Evolutionary conservation across 768 basidiomycete genomes (phyloP).

Genomic region (Hypholoma fasciculare): DNA sequence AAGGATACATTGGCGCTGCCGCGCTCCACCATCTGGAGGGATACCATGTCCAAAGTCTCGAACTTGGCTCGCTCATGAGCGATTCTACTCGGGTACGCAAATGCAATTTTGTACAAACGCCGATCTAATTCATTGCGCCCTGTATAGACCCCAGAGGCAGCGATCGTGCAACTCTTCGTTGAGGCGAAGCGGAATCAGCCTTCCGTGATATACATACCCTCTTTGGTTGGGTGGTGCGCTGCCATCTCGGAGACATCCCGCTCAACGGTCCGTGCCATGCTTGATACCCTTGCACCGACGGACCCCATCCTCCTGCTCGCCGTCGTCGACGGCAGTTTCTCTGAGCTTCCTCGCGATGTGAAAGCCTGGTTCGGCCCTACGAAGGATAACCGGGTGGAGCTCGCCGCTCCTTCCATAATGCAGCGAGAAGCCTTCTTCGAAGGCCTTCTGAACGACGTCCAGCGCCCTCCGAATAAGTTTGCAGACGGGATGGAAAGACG

Average conservation of each 20-base stretch:
- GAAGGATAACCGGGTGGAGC: conserved; percentile 71
- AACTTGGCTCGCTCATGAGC: conserved; percentile 84
- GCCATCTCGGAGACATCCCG: conserved; percentile 84
- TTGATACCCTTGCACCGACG: conserved; percentile 87
- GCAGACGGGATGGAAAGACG: conserved; percentile 85
- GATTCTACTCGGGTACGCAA: conserved; percentile 83
- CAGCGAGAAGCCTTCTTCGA: conserved; percentile 79
- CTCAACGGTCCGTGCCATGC: conserved; percentile 84
- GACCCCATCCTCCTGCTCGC: conserved; percentile 94
- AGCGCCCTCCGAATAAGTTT: conserved; percentile 81
- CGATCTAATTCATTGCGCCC: neutral
- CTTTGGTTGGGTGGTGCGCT: conserved; percentile 81
- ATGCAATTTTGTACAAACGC: neutral
- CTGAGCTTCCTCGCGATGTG: conserved; percentile 77
- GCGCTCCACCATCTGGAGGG: conserved; percentile 94
- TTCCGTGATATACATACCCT: conserved; percentile 93
- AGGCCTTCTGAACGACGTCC: conserved; percentile 65
- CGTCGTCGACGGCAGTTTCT: conserved; percentile 76
- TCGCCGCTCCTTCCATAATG: conserved; percentile 49
- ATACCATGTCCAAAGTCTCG: conserved; percentile 91
- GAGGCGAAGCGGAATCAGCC: conserved; percentile 98
- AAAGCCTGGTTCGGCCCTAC: conserved; percentile 87
- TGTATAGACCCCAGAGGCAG: conserved; percentile 81
- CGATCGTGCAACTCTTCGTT: conserved; percentile 91
- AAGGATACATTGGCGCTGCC: conserved; percentile 86